Base-by-base conservation (phyloP, 441 rosid genomes). In the Eruca vesicaria region DNA sequence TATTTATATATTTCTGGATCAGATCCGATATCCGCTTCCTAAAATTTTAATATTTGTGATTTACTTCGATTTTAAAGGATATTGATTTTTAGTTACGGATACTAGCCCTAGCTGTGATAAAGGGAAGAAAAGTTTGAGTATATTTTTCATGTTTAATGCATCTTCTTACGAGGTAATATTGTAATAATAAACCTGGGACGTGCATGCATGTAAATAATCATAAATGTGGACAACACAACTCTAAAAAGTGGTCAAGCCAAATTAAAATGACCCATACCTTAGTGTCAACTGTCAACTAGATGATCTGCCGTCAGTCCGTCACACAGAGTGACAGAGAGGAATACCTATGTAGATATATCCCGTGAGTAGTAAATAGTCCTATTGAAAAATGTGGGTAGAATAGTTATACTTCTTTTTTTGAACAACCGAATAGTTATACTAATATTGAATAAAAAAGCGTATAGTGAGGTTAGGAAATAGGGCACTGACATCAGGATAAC, bases 401-500 rank as follows among this genome's bases (percentile, higher is more conserved):
- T 16, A 14, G 50, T 14, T 32, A 14, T n/a, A n/a, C n/a, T n/a
- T n/a, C n/a, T n/a, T n/a, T n/a, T n/a, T n/a, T n/a, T n/a, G n/a
- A n/a, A n/a, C n/a, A n/a, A n/a, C n/a, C n/a, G n/a, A n/a, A n/a
- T n/a, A n/a, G n/a, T n/a, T n/a, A 38, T 41, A 14, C 2, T 14
- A 41, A 41, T 41, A 41, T 14, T 15, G 50, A 41, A 16, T 41
- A 14, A 41, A 41, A 41, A 41, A 14, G 16, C 15, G 6, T 14
- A 45, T 15, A 45, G 19, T 45, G 53, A 55, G 56, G 74, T 63
- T 73, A 78, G 71, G 70, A 78, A 61, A 19, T 31, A 67, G 32
- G 59, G 73, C 81, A 78, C 74, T 72, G 52, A 78, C 78, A 73
- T 68, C 57, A 73, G 18, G 45, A 73, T 45, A 67, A 72, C 66